Evolutionary conservation across 1,139 yeast species (phyloP), one percentile per base, ranked within the genome.

Genomic region (Sugiyamaella grinbergsii): DNA sequence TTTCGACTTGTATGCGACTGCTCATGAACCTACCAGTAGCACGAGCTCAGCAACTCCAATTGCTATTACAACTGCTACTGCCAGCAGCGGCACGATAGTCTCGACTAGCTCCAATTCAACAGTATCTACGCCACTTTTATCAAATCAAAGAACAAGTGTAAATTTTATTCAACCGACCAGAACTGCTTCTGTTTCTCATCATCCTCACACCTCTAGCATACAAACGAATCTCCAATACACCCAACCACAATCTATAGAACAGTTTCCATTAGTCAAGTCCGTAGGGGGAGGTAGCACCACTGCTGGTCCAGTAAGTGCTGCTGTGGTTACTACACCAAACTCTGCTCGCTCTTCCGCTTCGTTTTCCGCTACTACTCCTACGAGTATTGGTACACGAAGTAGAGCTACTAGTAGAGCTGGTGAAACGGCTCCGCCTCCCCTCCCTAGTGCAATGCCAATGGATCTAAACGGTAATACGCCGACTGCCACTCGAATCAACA

Each of bases 391-490:
- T 2, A 29, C 52, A 7, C 50, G 64, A 13, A 54, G 59, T 31
- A 47, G 63, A 36, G 63, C 64, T 5, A 54, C 64, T 5, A 58
- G 62, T 39, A 52, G 64, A 20, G 64, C 64, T 8, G 62, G 58
- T 31, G 62, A 58, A 37, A 43, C 49, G 13, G 54, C 53, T 13
- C 53, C 53, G 4, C 51, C 49, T 11, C 50, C 48, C 5, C 41
- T 48, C n/a, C 56, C 55, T 10, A 44, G 54, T 18, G 19, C 48
- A 23, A 47, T 52, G 5, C 51, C 54, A 8, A 36, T 24, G 15
- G 46, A 26, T 13, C 26, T 34, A 31, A 43, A 31, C 26, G 38
- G 41, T 33, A 23, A 33, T 16, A 24, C 49, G 22, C 31, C 49
- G 10, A 31, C 46, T 22, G 46, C 53, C 10, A 38, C 52, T 11